Base-by-base conservation (phyloP, 176 grass and related monocot genomes). In the Juncus inflexus region DNA sequence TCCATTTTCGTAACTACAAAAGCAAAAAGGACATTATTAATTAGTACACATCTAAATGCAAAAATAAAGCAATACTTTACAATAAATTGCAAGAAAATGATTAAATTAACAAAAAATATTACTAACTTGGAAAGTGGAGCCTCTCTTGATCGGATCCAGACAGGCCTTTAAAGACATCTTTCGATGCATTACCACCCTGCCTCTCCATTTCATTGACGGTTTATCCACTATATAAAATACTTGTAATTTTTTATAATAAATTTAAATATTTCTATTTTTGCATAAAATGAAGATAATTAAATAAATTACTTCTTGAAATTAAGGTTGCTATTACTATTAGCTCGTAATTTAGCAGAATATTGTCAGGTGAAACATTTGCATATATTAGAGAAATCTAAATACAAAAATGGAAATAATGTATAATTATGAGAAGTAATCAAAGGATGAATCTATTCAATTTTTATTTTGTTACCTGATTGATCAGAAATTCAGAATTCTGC, bases 161-260 rank as follows among this genome's bases (percentile, higher is more conserved):
- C 83, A 91, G 86, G 54, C 92, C 92, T 81, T 97, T 97, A 63
- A 84, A 74, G 75, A 76, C 88, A 63, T 89, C 87, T 63, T 84
- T 91, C 0, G 92, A 89, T 72, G 91, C 19, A 71, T 79, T 88
- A 61, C 92, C 92, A 60, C 62, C 56, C 92, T 87, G 49, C 80
- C 87, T 77, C 52, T 83, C 92, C 92, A 91, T 59, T 83, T 86
- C 70, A 10, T 67, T 63, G 84, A 83, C 57, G 84, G 82, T 65
- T 97, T 91, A 67, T 97, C 87, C 35, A 91, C 87, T 65, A 87
- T 97, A 79, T 97, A 97, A 57, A 91, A 97, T 35, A 86, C 92
- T 87, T 97, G 64, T 15, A 81, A 67, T 64, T 39, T 74, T 36
- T 37, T 62, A 4, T 66, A 9, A 76, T 35, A 16, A 52, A 37